These are phyloP conservation scores for Papilionanthe hybrid DNA, from an alignment of 116 monocot species.

Conservation along the genomic window DNA sequence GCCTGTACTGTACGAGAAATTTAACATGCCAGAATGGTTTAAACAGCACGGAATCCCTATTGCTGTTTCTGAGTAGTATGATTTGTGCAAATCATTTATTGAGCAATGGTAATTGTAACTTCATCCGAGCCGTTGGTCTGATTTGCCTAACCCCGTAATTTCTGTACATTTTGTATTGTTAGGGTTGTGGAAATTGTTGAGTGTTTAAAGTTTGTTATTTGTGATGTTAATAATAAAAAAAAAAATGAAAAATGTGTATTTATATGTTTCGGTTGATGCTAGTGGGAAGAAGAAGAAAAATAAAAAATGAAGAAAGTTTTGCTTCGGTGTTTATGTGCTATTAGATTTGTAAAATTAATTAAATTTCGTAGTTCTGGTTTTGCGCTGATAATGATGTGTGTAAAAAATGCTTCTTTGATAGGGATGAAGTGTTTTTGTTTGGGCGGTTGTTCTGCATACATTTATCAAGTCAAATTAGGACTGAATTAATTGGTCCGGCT, in stretches of 20 bases:
- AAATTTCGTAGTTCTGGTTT: too few relatives aligned
- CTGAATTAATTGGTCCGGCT: too few relatives aligned
- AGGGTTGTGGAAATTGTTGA: not conserved
- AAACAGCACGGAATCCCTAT: slow-evolving; percentile 77
- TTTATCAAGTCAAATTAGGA: too few relatives aligned
- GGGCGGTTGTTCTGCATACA: too few relatives aligned
- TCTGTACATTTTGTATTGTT: not conserved
- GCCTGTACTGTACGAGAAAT: slow-evolving; percentile 63
- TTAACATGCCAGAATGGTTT: slow-evolving; percentile 97
- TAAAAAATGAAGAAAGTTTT: too few relatives aligned
- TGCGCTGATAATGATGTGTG: too few relatives aligned
- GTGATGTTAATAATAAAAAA: not conserved
- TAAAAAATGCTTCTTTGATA: too few relatives aligned
- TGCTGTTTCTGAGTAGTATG: not conserved
- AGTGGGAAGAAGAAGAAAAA: too few relatives aligned
- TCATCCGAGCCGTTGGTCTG: not conserved
- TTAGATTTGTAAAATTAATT: too few relatives aligned
- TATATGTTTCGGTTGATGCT: not conserved
- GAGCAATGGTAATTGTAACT: not conserved
- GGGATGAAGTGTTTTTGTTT: too few relatives aligned
- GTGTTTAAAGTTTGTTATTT: not conserved
- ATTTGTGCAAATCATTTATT: not conserved
- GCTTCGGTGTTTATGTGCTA: too few relatives aligned
- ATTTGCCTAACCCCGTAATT: not conserved
- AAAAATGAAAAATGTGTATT: not conserved